Conservation (phyloP, 1,139 yeast species). For the Yamadazyma kanchanaburiensis region DNA sequence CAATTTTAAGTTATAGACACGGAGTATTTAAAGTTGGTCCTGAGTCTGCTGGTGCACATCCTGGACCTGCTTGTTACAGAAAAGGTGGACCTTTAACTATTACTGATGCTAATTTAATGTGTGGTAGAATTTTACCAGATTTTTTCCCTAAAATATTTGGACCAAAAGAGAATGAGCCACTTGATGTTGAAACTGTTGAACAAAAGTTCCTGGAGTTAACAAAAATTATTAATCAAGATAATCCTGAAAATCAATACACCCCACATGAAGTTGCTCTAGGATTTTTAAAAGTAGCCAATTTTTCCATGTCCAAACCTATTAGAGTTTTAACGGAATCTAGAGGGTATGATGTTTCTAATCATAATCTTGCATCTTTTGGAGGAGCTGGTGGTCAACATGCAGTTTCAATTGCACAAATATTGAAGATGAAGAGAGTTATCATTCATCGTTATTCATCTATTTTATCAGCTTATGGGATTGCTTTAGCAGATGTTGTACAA, state of each 20-base stretch:
- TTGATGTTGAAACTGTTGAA: constrained; percentile 37
- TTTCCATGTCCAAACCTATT: constrained; percentile 18
- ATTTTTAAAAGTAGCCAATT: constrained; percentile 17
- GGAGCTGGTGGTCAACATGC: constrained; percentile 23
- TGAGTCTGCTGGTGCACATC: constrained; percentile 54
- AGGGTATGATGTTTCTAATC: constrained; percentile 16
- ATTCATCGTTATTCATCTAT: constrained; percentile 18
- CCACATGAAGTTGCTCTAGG: constrained; percentile 18
- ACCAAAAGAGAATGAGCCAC: constrained; percentile 44
- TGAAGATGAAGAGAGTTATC: constrained; percentile 15
- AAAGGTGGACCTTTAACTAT: constrained; percentile 56
- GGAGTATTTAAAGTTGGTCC: constrained; percentile 55
- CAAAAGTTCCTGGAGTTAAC: constrained; percentile 38
- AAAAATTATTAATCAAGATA: constrained; percentile 37
- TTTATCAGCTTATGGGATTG: constrained; percentile 20
- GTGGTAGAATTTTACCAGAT: constrained; percentile 48
- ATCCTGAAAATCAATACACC: constrained; percentile 18
- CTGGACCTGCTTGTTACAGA: constrained; percentile 57
- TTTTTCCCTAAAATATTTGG: constrained; percentile 54
- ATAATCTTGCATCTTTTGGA: constrained; percentile 17
- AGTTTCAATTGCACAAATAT: constrained; percentile 14
- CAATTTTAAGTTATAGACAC: constrained; percentile 44
- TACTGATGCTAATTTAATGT: constrained; percentile 51
- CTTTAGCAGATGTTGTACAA: constrained; percentile 17
- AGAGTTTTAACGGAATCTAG: constrained; percentile 16